These are phyloP conservation scores for Scytalidium lignicola DNA, from an alignment of 2,329 filamentous ascomycete genomes.

Conservation along the genomic window DNA sequence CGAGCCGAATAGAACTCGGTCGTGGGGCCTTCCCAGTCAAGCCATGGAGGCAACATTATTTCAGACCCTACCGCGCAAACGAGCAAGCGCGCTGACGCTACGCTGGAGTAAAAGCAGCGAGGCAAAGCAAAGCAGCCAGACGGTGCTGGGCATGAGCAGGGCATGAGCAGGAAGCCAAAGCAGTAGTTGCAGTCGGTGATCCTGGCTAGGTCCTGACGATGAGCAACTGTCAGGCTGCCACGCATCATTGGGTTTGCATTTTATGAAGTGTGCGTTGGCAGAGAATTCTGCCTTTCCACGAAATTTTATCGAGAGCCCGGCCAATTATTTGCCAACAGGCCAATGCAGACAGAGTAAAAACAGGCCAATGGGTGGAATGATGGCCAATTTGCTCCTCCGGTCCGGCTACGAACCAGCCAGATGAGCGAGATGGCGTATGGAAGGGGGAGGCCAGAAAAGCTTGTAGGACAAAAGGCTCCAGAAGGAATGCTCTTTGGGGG, in stretches of 20 bases:
- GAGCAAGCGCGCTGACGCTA: slow-evolving; percentile 37
- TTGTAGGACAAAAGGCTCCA: neutral
- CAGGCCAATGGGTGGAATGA: neutral
- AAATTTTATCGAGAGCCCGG: neutral
- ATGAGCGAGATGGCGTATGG: neutral
- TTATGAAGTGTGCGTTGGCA: neutral
- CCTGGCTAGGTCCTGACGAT: neutral
- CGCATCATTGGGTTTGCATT: neutral
- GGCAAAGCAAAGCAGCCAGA: slow-evolving; percentile 1
- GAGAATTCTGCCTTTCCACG: neutral
- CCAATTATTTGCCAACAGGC: neutral
- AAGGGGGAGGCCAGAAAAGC: neutral
- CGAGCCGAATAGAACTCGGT: slow-evolving; percentile 1
- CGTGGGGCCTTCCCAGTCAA: neutral
- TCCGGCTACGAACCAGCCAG: neutral
- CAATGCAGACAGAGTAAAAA: neutral
- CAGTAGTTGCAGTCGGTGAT: slow-evolving; percentile 1
- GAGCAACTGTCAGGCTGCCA: neutral
- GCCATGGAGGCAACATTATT: slow-evolving; percentile 13
- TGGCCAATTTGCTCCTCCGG: neutral
- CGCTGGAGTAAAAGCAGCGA: slow-evolving; percentile 20
- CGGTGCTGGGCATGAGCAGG: slow-evolving; percentile 1
- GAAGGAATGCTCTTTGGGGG: neutral
- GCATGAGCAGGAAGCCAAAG: slow-evolving; percentile 6
- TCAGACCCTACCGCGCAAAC: slow-evolving; percentile 25